A percentile compares a stretch with the other conserved stretches of the same genome.
Conservation (phyloP, 148 eudicot genomes). For the Camellia sinensis region DNA sequence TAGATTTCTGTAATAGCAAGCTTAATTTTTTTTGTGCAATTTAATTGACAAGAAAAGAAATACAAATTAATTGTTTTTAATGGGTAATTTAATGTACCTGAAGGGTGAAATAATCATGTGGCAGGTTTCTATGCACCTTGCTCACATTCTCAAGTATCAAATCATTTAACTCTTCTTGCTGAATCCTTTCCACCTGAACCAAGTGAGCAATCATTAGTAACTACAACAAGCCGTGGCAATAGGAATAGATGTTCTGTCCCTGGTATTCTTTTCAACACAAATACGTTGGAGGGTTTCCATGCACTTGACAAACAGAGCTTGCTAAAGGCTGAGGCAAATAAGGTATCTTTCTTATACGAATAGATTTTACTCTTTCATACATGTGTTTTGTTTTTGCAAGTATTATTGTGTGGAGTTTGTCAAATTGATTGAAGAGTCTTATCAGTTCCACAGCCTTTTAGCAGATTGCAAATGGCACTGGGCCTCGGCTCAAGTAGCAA, state of each 20-base stretch:
- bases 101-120: constrained; percentile 8
- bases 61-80: not conserved
- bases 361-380: not conserved
- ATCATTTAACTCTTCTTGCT: constrained; percentile 71
- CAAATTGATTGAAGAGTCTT: too few relatives aligned
- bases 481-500: too few relatives aligned
- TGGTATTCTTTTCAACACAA: constrained; percentile 72
- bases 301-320: constrained; percentile 65
- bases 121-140: constrained; percentile 91
- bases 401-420: too few relatives aligned
- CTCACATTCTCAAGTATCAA: constrained; percentile 60
- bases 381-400: not conserved
- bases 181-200: constrained; percentile 85
- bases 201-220: constrained; percentile 34
- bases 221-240: constrained; percentile 36
- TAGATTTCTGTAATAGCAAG: not conserved
- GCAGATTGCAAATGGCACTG: too few relatives aligned
- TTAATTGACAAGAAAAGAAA: not conserved
- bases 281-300: constrained; percentile 73
- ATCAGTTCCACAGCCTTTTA: too few relatives aligned
- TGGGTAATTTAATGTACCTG: not conserved
- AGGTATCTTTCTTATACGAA: constrained; percentile 37
- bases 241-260: constrained; percentile 84
- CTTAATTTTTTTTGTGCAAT: not conserved
- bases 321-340: constrained; percentile 68